These are phyloP conservation scores for Persicaria tinctoria DNA, from an alignment of 148 eudicot species.

Conservation along the genomic window DNA sequence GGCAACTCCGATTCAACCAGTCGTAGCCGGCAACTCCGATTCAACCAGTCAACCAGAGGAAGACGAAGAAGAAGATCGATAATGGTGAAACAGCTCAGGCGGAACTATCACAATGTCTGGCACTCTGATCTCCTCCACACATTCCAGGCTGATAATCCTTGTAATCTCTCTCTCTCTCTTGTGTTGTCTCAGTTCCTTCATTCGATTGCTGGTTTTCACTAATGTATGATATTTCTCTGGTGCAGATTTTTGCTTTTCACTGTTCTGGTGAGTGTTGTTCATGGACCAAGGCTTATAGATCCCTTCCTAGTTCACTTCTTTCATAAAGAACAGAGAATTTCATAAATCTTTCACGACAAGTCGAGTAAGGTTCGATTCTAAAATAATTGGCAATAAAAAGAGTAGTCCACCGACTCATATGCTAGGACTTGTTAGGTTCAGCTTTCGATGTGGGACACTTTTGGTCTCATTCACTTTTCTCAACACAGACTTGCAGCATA, in stretches of 20 bases:
- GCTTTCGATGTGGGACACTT: too few species aligned
- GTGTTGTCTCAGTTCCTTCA: background rate
- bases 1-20: background rate
- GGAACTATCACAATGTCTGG: conserved; percentile 72
- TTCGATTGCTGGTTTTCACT: conserved; percentile 7
- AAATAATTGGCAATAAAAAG: too few species aligned
- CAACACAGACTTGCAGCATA: too few species aligned
- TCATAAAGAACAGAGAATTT: background rate
- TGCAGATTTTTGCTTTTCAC: conserved; percentile 64
- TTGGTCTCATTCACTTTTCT: too few species aligned
- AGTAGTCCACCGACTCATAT: too few species aligned
- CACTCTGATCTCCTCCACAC: conserved; percentile 69
- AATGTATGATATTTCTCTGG: conserved; percentile 2
- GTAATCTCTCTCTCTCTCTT: conserved; percentile 30
- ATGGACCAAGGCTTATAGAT: background rate
- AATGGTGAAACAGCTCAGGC: conserved; percentile 59
- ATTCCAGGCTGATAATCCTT: conserved; percentile 59
- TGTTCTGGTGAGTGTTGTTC: conserved; percentile 49
- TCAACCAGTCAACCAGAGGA: background rate
- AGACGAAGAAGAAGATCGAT: conserved; percentile 6
- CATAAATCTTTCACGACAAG: too few species aligned
- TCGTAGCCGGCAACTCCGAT: too few species aligned
- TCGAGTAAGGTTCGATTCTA: too few species aligned
- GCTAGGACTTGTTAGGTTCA: too few species aligned
- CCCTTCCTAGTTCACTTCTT: background rate